Percentiles rank a stretch among this genome's conserved stretches.
phyloP scores from a whole-genome alignment of 352 stramenopile genomes.

The Pythium rishiriense region DNA sequence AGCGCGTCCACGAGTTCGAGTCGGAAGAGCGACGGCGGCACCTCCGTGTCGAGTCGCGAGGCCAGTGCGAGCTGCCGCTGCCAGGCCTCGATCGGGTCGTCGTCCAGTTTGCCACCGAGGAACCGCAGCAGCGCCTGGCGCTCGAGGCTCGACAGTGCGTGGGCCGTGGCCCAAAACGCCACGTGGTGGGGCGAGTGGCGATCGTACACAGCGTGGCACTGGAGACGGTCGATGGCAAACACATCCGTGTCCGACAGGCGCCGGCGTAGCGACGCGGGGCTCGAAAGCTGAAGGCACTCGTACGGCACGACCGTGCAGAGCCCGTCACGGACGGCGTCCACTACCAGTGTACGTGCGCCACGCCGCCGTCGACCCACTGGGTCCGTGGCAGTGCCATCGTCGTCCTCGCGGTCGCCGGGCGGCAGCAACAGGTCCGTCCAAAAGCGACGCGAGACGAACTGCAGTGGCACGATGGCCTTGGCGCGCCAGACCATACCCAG shows the following conservation, averaged over 20 bases:
- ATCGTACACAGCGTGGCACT: slow-evolving; percentile 35
- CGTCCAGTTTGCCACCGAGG: slow-evolving; percentile 26
- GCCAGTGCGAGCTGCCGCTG: neutral
- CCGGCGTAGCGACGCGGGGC: slow-evolving; percentile 32
- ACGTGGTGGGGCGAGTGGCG: slow-evolving; percentile 29
- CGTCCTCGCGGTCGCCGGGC: neutral
- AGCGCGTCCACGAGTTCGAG: slow-evolving; percentile 50
- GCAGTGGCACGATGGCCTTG: slow-evolving; percentile 43
- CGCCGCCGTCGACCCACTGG: neutral
- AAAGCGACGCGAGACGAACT: slow-evolving; percentile 47
- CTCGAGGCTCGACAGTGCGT: slow-evolving; percentile 50
- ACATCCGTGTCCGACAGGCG: slow-evolving; percentile 17
- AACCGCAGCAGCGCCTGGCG: slow-evolving; percentile 45
- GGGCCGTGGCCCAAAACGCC: slow-evolving; percentile 49
- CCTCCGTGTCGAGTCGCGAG: neutral
- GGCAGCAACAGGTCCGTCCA: slow-evolving; percentile 33
- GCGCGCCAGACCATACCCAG: slow-evolving; percentile 67
- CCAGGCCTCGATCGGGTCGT: slow-evolving; percentile 21
- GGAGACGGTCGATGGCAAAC: slow-evolving; percentile 25
- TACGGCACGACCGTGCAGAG: slow-evolving; percentile 53
- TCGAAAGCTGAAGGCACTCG: slow-evolving; percentile 47
- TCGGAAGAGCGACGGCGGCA: slow-evolving; percentile 22
- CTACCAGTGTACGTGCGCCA: slow-evolving; percentile 5
- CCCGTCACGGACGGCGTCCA: slow-evolving; percentile 53
- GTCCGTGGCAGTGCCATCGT: neutral